Conservation (phyloP, 2,329 filamentous ascomycete species). For the Botrytis cinerea region DNA sequence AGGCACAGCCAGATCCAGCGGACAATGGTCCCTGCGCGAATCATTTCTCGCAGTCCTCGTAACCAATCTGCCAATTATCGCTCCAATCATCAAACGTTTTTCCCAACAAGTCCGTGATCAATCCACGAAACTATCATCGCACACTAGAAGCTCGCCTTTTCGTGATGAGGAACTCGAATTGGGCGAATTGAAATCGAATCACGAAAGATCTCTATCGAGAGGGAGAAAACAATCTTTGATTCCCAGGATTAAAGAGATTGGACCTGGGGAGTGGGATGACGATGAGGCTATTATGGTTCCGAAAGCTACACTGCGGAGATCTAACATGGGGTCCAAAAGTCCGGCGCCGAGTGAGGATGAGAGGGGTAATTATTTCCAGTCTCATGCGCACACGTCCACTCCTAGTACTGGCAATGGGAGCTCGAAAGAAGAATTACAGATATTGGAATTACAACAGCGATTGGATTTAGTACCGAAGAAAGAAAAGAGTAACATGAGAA, state of each 20-base stretch:
- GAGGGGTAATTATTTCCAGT: background rate
- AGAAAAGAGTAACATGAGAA: constrained; percentile 13
- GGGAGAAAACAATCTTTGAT: background rate
- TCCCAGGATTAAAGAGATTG: background rate
- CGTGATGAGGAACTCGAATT: background rate
- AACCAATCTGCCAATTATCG: constrained; percentile 16
- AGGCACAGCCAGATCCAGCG: background rate
- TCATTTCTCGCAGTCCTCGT: constrained; percentile 15
- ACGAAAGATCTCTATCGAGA: background rate
- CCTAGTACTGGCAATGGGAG: too few species aligned
- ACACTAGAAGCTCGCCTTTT: background rate
- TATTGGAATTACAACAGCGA: background rate
- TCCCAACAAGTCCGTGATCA: background rate
- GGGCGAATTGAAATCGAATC: background rate
- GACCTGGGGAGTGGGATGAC: constrained; percentile 1
- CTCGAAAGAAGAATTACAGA: background rate
- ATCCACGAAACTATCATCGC: background rate
- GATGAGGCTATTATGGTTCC: constrained; percentile 21
- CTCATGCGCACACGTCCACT: background rate
- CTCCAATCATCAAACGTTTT: constrained; percentile 1
- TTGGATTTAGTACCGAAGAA: constrained; percentile 19
- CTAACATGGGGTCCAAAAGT: background rate
- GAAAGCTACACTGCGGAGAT: background rate
- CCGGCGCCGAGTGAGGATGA: background rate
- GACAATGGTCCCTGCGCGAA: constrained; percentile 14